A percentile compares a stretch with the other conserved stretches of the same genome.
phyloP scores from a whole-genome alignment of 257 asterid genomes.

The Fraxinus americana region DNA sequence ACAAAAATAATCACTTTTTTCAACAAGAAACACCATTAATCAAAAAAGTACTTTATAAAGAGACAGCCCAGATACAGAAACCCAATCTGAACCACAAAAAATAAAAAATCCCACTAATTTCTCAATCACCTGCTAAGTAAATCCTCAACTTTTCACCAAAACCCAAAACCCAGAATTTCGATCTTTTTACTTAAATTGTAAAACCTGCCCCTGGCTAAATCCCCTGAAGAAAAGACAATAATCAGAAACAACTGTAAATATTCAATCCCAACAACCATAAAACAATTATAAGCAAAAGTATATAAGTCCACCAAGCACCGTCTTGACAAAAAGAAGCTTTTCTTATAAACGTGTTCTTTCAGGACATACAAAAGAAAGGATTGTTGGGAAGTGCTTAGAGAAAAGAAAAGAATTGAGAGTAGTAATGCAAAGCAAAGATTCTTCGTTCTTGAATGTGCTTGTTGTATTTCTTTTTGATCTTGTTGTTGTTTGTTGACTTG shows the following conservation, averaged over 20 bases:
- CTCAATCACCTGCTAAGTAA: slow-evolving; percentile 16
- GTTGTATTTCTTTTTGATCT: slow-evolving; percentile 8
- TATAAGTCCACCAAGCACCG: neutral
- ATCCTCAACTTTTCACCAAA: slow-evolving; percentile 30
- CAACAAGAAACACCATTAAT: neutral
- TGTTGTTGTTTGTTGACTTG: slow-evolving; percentile 25
- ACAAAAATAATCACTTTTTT: neutral
- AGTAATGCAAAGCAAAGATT: slow-evolving; percentile 15
- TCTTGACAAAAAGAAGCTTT: neutral
- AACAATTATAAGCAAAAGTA: slow-evolving; percentile 6
- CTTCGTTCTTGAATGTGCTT: slow-evolving; percentile 29
- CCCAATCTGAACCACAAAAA: slow-evolving; percentile 18
- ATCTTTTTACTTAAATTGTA: slow-evolving; percentile 27
- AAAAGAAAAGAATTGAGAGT: slow-evolving; percentile 13
- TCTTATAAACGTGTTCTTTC: neutral
- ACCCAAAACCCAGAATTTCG: slow-evolving; percentile 1
- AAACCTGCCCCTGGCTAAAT: slow-evolving; percentile 21
- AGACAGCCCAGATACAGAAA: slow-evolving; percentile 21
- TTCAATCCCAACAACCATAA: slow-evolving; percentile 14
- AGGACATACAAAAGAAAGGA: slow-evolving; percentile 12
- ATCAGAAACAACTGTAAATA: slow-evolving; percentile 15
- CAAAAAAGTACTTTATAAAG: neutral
- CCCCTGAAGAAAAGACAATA: slow-evolving; percentile 18
- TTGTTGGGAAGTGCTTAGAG: slow-evolving; percentile 18
- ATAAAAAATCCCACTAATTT: slow-evolving; percentile 21